phyloP scores from a whole-genome alignment of 345 rosid species.

The Pistacia atlantica region DNA sequence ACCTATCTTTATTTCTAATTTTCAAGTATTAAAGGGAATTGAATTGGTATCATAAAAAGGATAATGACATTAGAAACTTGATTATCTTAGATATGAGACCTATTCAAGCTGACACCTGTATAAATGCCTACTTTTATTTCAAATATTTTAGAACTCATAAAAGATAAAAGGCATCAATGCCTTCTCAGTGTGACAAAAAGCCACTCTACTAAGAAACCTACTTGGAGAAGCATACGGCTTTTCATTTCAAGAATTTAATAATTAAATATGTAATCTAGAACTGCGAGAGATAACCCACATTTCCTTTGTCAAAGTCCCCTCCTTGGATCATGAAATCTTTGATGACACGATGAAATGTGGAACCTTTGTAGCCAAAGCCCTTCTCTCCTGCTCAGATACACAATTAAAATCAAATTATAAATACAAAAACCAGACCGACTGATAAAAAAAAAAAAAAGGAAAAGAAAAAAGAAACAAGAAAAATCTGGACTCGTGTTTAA shows the following conservation, averaged over 20 bases:
- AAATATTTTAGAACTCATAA: background rate
- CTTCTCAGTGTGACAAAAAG: background rate
- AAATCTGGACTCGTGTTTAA: background rate
- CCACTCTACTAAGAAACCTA: background rate
- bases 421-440: background rate
- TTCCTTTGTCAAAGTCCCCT: conserved; percentile 97
- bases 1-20: background rate
- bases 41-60: background rate
- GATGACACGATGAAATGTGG: conserved; percentile 86
- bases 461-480: background rate
- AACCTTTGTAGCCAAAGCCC: conserved; percentile 92
- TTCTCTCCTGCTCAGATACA: conserved; percentile 70
- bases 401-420: conserved; percentile 8
- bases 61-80: background rate
- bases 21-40: background rate
- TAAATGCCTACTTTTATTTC: background rate
- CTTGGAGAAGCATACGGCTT: background rate
- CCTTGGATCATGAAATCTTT: conserved; percentile 99
- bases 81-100: background rate
- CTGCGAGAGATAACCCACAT: conserved; percentile 54
- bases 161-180: background rate
- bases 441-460: background rate
- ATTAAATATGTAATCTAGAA: background rate
- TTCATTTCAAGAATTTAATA: background rate
- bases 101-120: conserved; percentile 2